Evolutionary conservation across 352 stramenopile species (phyloP), one percentile per base, ranked within the genome.

Genomic region (Phytopythium boreale): DNA sequence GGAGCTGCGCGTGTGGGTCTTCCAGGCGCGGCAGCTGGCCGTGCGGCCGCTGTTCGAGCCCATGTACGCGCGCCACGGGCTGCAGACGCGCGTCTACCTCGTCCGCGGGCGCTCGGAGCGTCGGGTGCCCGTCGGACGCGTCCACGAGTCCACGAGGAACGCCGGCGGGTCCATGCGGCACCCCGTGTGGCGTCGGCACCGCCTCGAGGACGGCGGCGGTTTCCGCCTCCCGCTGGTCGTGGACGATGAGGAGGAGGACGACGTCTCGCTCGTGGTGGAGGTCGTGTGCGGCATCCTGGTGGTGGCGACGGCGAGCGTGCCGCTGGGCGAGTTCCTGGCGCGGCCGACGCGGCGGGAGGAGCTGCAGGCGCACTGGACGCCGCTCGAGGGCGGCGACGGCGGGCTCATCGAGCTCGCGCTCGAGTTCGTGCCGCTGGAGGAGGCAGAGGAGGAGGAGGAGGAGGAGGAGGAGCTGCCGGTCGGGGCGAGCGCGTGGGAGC

Each of bases 381-480:
- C 76, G 7, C 69, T 89, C 0, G 56, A 63, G 22, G 78, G 78
- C 6, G 69, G 76, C 37, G 62, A 79, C 47, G 56, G 68, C 10
- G 80, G 80, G n/a, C 57, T 80, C 8, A 37, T 89, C 19, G 71
- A 89, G 57, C 70, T 89, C 36, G 68, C 71, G 12, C 64, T 89
- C 51, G 78, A n/a, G n/a, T n/a, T n/a, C n/a, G n/a, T n/a, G n/a
- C n/a, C 85, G 76, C 2, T 75, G 75, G 47, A 64, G 24, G 44
- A 65, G 37, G 58, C 65, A 0, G 52, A 63, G 9, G 61, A 65
- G 8, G 44, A 59, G n/a, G 29, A 66, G 4, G 52, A 67, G 14
- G 59, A 63, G 8, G 37, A 59, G n/a, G 31, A 66, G 7, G 62
- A 71, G 4, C 29, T 47, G 4, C 46, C 37, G 31, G 37, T 53